These are phyloP conservation scores for Calonectria henricotiae DNA, from an alignment of 2,329 filamentous ascomycete genomes.

Conservation along the genomic window DNA sequence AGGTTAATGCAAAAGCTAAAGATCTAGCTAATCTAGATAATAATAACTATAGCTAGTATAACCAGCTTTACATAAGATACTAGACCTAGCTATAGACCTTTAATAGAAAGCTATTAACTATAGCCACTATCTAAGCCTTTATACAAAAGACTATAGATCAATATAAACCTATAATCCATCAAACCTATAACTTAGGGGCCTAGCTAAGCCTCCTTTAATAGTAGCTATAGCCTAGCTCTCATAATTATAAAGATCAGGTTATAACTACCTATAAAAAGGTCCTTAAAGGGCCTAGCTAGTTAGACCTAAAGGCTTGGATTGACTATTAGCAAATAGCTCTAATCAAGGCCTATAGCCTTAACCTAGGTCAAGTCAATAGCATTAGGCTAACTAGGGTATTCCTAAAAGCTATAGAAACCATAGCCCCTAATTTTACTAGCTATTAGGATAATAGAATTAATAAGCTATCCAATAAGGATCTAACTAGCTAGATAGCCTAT, in stretches of 20 bases:
- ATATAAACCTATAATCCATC: background rate
- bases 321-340: slow-evolving; percentile 21
- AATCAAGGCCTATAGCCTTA: background rate
- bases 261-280: slow-evolving; percentile 20
- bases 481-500: background rate
- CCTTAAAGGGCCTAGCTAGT: background rate
- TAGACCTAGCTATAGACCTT: background rate
- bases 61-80: no score
- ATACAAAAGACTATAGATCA: background rate
- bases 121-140: background rate
- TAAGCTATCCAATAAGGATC: background rate
- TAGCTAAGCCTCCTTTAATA: no score
- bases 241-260: background rate
- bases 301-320: background rate
- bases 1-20: no score
- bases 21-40: no score
- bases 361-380: slow-evolving; percentile 9
- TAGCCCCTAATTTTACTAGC: background rate
- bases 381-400: slow-evolving; percentile 12
- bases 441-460: slow-evolving; percentile 19
- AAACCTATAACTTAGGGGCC: background rate
- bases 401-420: slow-evolving; percentile 12
- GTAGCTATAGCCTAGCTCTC: background rate
- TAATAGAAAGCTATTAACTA: background rate
- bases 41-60: no score